A percentile compares a stretch with the other conserved stretches of the same genome.
Evolutionary conservation across 306 rosid genomes (phyloP).

Genomic region (Glycine latifolia): DNA sequence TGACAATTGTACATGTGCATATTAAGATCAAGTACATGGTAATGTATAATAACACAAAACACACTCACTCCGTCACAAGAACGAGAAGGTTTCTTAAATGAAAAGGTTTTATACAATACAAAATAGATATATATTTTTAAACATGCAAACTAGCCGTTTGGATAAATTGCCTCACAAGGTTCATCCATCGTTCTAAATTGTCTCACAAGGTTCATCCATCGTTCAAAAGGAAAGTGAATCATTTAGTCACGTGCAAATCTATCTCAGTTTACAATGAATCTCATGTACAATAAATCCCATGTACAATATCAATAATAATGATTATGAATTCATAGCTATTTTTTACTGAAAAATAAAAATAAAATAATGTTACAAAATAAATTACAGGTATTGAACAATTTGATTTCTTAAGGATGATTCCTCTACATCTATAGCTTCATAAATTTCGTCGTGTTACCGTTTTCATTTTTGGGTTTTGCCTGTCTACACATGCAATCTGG

Average conservation of each 20-base stretch:
- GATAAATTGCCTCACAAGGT: too few relatives aligned
- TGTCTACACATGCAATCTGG: conserved; percentile 96
- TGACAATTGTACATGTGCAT: too few relatives aligned
- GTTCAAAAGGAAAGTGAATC: background rate
- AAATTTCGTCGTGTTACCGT: conserved; percentile 37
- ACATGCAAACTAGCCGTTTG: too few relatives aligned
- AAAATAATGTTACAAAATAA: conserved; percentile 44
- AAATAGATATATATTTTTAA: background rate
- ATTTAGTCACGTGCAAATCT: conserved; percentile 30
- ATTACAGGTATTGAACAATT: conserved; percentile 57
- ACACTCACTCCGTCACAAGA: background rate
- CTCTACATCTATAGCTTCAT: conserved; percentile 41
- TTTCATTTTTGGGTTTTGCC: conserved; percentile 54
- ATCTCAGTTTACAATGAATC: conserved; percentile 38
- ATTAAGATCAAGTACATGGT: too few relatives aligned
- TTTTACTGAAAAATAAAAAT: conserved; percentile 13
- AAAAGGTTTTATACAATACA: background rate
- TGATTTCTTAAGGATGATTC: conserved; percentile 34
- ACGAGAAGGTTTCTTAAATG: background rate
- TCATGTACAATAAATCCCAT: conserved; percentile 42
- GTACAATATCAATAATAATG: conserved; percentile 24
- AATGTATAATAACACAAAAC: background rate
- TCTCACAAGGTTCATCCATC: background rate
- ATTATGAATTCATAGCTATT: conserved; percentile 33
- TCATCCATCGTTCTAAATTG: background rate